phyloP scores from a whole-genome alignment of 2,329 filamentous ascomycete genomes.

The Pseudogymnoascus sp. region DNA sequence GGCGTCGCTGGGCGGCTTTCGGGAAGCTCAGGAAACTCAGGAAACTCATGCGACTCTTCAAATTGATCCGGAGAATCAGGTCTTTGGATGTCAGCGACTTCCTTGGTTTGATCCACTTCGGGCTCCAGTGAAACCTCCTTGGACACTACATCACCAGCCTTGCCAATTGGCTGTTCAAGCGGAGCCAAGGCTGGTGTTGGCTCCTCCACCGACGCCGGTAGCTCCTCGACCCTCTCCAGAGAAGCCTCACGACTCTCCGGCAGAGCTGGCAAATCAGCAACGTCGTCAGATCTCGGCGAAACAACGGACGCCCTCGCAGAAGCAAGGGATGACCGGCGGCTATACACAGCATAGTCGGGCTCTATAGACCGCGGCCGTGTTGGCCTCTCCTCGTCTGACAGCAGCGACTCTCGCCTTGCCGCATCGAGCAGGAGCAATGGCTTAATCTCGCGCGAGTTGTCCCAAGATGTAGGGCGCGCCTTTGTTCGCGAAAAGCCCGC shows the following conservation, averaged over 20 bases:
- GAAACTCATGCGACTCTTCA: background rate
- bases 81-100: background rate
- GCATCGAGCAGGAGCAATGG: conserved; percentile 42
- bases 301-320: background rate
- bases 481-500: background rate
- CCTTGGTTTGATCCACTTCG: background rate
- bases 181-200: background rate
- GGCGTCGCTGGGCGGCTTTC: background rate
- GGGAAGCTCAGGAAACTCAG: conserved; percentile 10
- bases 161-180: background rate
- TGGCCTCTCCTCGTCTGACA: conserved; percentile 24
- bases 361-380: background rate
- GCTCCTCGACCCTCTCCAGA: conserved; percentile 25
- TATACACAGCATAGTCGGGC: background rate
- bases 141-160: background rate
- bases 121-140: background rate
- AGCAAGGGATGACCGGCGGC: background rate
- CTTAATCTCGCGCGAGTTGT: conserved; percentile 60
- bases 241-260: conserved; percentile 33
- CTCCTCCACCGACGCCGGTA: background rate
- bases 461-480: conserved; percentile 50
- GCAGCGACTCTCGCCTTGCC: background rate
- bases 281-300: background rate
- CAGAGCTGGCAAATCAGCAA: conserved; percentile 32
- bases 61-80: background rate